Conservation (phyloP, 2,329 filamentous ascomycete species). For the Trichoderma atroviride region DNA sequence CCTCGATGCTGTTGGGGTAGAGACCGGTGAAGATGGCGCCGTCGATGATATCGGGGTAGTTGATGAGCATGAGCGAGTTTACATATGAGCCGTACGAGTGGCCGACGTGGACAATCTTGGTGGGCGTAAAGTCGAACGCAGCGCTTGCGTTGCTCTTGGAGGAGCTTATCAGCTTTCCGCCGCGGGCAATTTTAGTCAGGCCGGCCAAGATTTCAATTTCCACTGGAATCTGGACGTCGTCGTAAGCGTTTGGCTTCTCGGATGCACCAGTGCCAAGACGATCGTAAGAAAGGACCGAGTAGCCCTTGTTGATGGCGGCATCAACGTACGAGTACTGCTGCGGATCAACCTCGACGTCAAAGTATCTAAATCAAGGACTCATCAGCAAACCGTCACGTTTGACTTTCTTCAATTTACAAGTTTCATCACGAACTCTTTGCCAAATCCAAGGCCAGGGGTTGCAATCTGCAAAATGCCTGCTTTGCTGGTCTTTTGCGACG, state of each 20-base stretch:
- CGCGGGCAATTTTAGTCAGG: slow-evolving; percentile 2
- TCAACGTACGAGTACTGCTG: slow-evolving; percentile 64
- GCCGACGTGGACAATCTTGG: too few species aligned
- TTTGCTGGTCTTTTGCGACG: slow-evolving; percentile 4
- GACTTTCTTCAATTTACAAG: too few species aligned
- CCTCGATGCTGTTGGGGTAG: background rate
- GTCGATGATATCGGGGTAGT: background rate
- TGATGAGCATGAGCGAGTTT: background rate
- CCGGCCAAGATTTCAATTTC: slow-evolving; percentile 40
- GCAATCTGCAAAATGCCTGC: slow-evolving; percentile 7
- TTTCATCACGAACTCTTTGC: background rate
- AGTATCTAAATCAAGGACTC: background rate
- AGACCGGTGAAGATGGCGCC: slow-evolving; percentile 9
- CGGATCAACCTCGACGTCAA: slow-evolving; percentile 39
- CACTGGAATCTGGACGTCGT: slow-evolving; percentile 59
- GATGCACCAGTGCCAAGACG: slow-evolving; percentile 63
- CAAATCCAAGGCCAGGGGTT: slow-evolving; percentile 5
- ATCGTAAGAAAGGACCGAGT: slow-evolving; percentile 63
- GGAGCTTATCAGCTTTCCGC: background rate
- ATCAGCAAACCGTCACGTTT: background rate
- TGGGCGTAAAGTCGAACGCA: too few species aligned
- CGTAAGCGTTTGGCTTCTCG: slow-evolving; percentile 59
- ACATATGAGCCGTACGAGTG: too few species aligned
- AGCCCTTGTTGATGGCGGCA: slow-evolving; percentile 57
- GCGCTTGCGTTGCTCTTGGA: too few species aligned